Conservation (phyloP, 805 yeast genomes). For the Kazachstania taianensis region DNA sequence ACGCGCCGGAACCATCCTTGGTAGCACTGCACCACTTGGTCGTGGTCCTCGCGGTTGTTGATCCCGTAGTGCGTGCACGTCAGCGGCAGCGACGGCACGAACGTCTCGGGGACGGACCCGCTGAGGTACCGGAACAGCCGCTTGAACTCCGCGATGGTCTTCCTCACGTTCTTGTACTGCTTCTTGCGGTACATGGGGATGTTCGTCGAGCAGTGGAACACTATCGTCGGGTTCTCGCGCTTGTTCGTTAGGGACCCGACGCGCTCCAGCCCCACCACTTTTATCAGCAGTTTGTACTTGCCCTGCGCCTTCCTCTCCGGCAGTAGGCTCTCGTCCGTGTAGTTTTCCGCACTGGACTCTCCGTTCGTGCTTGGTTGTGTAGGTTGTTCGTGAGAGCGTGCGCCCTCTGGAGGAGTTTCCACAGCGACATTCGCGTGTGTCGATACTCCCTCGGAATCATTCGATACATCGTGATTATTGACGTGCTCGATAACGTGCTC, state of each 20-base stretch:
- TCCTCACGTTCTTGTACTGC: constrained; percentile 59
- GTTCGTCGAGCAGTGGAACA: constrained; percentile 59
- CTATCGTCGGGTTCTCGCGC: constrained; percentile 68
- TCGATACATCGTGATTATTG: too few species aligned
- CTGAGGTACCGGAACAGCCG: constrained; percentile 68
- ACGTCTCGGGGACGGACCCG: constrained; percentile 80
- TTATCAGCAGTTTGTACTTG: constrained; percentile 38
- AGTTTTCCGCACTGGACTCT: background rate
- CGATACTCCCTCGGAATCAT: too few species aligned
- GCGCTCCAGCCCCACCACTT: constrained; percentile 61
- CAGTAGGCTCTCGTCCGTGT: constrained; percentile 1
- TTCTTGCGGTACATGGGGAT: constrained; percentile 68
- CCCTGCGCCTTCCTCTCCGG: constrained; percentile 7
- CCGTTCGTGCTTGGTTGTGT: background rate
- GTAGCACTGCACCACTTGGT: constrained; percentile 44
- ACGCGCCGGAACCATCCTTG: constrained; percentile 84
- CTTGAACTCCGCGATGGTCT: constrained; percentile 70
- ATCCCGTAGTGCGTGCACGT: constrained; percentile 69
- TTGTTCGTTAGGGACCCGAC: constrained; percentile 42
- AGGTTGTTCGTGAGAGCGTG: too few species aligned
- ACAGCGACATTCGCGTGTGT: too few species aligned
- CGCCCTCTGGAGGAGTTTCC: too few species aligned
- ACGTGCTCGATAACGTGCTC: too few species aligned
- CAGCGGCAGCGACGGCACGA: constrained; percentile 80
- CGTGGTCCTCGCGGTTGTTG: constrained; percentile 73